Evolutionary conservation across 768 basidiomycete genomes (phyloP).

Genomic region (Phlebiopsis gigantea): DNA sequence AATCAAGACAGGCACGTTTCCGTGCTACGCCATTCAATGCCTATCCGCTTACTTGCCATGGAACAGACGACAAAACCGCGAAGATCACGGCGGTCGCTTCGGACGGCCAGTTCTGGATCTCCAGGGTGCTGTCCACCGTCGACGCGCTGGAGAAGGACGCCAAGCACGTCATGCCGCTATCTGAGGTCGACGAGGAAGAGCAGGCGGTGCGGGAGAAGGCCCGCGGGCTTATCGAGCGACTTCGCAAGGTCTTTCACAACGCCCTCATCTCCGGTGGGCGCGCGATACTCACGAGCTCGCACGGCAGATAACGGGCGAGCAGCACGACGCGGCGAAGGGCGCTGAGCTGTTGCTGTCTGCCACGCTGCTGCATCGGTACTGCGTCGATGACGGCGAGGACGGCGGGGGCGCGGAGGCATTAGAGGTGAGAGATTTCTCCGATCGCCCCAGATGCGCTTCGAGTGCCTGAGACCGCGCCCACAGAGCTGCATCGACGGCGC

Average conservation of each 20-base stretch:
- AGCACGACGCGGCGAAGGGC: slow-evolving; percentile 58
- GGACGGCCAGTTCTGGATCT: slow-evolving; percentile 78
- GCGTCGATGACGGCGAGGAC: slow-evolving; percentile 46
- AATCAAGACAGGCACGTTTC: slow-evolving; percentile 44
- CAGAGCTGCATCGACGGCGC: slow-evolving; percentile 62
- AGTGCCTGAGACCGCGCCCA: background rate
- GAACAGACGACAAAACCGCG: slow-evolving; percentile 42
- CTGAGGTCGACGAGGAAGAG: slow-evolving; percentile 53
- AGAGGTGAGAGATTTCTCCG: slow-evolving; percentile 41
- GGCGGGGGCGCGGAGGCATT: slow-evolving; percentile 45
- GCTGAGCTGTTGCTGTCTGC: slow-evolving; percentile 67
- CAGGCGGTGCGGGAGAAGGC: slow-evolving; percentile 40
- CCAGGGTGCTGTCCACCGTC: slow-evolving; percentile 55
- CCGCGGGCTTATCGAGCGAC: slow-evolving; percentile 32
- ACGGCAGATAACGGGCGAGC: slow-evolving; percentile 32
- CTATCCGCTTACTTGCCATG: background rate
- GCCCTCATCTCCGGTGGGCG: slow-evolving; percentile 3
- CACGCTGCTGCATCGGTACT: slow-evolving; percentile 67
- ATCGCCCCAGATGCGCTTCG: background rate
- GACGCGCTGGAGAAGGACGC: slow-evolving; percentile 53
- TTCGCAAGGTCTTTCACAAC: slow-evolving; percentile 36
- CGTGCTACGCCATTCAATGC: background rate
- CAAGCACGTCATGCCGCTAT: slow-evolving; percentile 58
- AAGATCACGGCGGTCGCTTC: slow-evolving; percentile 60
- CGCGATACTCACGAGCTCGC: background rate